These are phyloP conservation scores for Blumeriella jaapii DNA, from an alignment of 2,329 filamentous ascomycete genomes.

Conservation along the genomic window DNA sequence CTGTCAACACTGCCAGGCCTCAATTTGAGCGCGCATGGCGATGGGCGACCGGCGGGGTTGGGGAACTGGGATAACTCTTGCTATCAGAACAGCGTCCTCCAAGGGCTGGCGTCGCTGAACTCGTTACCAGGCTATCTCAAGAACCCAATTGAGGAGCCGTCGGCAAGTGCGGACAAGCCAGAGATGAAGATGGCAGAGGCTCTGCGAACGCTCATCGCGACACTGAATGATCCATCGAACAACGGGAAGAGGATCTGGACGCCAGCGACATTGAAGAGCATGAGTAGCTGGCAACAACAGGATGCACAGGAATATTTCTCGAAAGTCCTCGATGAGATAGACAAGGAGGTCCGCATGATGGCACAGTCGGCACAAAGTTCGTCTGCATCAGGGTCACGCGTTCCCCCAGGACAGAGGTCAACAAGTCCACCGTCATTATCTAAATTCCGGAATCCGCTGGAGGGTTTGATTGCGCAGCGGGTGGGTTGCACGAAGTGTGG, in stretches of 20 bases:
- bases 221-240: conserved; percentile 57
- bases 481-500: conserved; percentile 81
- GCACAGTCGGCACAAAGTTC: conserved; percentile 18
- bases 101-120: conserved; percentile 66
- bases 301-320: conserved; percentile 97
- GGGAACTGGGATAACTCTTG: conserved; percentile 93
- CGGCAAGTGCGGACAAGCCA: conserved; percentile 11
- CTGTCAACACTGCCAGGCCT: conserved; percentile 35
- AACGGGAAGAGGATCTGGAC: conserved; percentile 75
- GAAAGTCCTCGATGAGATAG: conserved; percentile 74
- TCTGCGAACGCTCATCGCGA: conserved; percentile 47
- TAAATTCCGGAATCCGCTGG: conserved; percentile 60
- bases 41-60: conserved; percentile 51
- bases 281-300: conserved; percentile 93
- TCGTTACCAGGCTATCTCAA: conserved; percentile 57
- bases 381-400: conserved; percentile 20
- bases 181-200: conserved; percentile 27
- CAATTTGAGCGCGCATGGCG: conserved; percentile 31
- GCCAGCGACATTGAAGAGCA: conserved; percentile 68
- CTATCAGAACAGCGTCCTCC: conserved; percentile 93
- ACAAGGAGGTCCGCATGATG: conserved; percentile 57
- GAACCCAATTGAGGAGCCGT: conserved; percentile 28
- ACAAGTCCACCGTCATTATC: conserved; percentile 4
- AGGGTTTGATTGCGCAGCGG: conserved; percentile 77
- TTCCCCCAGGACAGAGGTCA: conserved; percentile 2